Evolutionary conservation across 495 filamentous ascomycete genomes (phyloP), one percentile per base, ranked within the genome.

Genomic region (Aspergillus ostianus): DNA sequence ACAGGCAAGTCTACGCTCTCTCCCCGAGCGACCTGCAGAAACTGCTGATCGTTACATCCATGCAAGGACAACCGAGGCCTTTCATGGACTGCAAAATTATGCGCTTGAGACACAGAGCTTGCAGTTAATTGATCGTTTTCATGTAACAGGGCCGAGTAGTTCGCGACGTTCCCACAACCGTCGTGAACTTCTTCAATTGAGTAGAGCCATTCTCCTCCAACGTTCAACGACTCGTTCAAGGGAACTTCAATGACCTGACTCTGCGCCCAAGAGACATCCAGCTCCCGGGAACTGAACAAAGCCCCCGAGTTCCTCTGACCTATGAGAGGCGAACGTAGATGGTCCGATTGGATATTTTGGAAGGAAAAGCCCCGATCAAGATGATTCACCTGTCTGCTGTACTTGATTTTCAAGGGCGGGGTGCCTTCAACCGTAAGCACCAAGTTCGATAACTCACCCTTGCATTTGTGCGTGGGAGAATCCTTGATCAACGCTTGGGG

Each of bases 141-240:
- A 15, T 79, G 74, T 18, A 74, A 69, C 26, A 73, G 52, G 6
- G 77, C 74, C n/a, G 87, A 82, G 68, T 96, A 98, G 56, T 87
- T 91, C 56, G 91, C 87, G 45, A 89, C 72, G 64, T 98, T 98
- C 17, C 93, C 94, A 59, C 88, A 86, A 10, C 84, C 94, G 79
- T 98, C 94, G 56, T 89, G 82, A 29, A 98, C 91, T 68, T 96
- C 90, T 67, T 97, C 92, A 46, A 98, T 86, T 3, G 86, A 86
- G 65, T 97, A 98, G 56, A 86, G 77, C 93, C 93, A 98, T 18
- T 84, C 77, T 45, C 94, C 94, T 47, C 86, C 80, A 13, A 78
- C 73, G 55, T 81, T 83, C 75, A 98, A 82, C 20, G 92, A 92
- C 68, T 98, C 94, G 63, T 96, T 97, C 52, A 98, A 74, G 3